Base-by-base conservation (phyloP, 768 basidiomycete genomes). In the Termitomyces sp. region DNA sequence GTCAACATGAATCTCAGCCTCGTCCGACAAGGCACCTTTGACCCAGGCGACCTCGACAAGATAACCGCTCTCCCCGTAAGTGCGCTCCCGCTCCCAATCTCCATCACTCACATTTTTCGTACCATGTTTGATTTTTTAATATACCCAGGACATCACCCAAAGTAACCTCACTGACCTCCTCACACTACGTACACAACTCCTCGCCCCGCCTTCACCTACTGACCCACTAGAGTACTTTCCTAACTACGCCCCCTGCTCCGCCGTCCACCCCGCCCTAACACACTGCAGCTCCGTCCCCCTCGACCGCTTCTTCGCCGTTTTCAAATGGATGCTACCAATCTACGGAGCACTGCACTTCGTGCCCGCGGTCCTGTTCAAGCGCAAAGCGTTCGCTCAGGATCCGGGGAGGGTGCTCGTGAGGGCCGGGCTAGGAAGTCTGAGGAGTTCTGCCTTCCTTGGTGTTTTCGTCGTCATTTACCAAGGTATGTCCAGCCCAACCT, bases 291-390 rank as follows among this genome's bases (percentile, higher is more conserved):
- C 74, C 10, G 84, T 85, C 2, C 83, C 82, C 13, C 60, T 86
- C n/a, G 80, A 83, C 40, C 85, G 93, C 30, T 90, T 94, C 71
- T 79, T 87, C 63, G 75, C 81, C 18, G 94, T 97, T 6, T 90
- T 88, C 69, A 83, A 81, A 72, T 95, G 82, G 89, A 93, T 90
- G 73, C 69, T 89, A 45, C 88, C 85, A 3, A 83, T 88, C 41
- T 98, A 98, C 64, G 87, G 91, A 22, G 94, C 92, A 0, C 72
- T 98, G 33, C 96, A 98, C 69, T 81, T 97, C 58, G 82, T 97
- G 30, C 95, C 96, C 1, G 79, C 87, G 48, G 73, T 98, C 11
- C 74, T 97, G 5, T 92, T 98, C 71, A 90, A 92, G 64, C 77
- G 88, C 40, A 77, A 79, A 26, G 71, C 75, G 0, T 90, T 96